A percentile compares a stretch with the other conserved stretches of the same genome.
Conservation (phyloP, 2,329 filamentous ascomycete genomes). For the Scytalidium sp. region DNA sequence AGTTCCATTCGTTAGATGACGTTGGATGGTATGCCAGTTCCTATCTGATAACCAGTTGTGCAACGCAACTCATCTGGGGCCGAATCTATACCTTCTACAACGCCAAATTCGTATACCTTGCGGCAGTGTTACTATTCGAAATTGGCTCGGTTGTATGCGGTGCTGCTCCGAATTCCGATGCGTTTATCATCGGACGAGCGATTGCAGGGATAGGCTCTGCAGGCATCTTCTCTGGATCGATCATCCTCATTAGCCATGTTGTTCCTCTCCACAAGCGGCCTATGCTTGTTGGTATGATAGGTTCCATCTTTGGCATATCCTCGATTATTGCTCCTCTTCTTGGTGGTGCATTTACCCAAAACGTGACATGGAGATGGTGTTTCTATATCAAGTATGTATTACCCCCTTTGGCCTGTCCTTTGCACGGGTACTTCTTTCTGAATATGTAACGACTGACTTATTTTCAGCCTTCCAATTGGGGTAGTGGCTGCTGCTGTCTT, state of each 20-base stretch:
- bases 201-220: constrained; percentile 21
- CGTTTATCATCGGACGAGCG: constrained; percentile 24
- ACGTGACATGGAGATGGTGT: constrained; percentile 23
- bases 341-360: constrained; percentile 35
- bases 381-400: constrained; percentile 25
- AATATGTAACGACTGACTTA: constrained; percentile 15
- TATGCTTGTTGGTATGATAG: constrained; percentile 11
- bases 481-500: constrained; percentile 18
- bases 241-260: constrained; percentile 16
- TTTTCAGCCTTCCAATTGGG: constrained; percentile 36
- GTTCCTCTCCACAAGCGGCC: constrained; percentile 17
- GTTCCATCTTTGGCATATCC: constrained; percentile 18
- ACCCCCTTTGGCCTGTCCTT: not conserved
- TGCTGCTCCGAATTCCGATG: constrained; percentile 20
- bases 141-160: constrained; percentile 23
- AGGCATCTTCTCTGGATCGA: constrained; percentile 21
- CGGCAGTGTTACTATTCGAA: constrained; percentile 22
- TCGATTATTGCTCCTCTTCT: constrained; percentile 24
- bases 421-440: not conserved
- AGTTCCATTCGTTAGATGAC: constrained; percentile 31
- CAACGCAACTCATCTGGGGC: constrained; percentile 5
- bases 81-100: constrained; percentile 18
- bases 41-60: constrained; percentile 30
- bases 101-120: constrained; percentile 13
- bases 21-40: constrained; percentile 31